Base-by-base conservation (phyloP, 768 basidiomycete genomes). In the Kwoniella sp. region DNA sequence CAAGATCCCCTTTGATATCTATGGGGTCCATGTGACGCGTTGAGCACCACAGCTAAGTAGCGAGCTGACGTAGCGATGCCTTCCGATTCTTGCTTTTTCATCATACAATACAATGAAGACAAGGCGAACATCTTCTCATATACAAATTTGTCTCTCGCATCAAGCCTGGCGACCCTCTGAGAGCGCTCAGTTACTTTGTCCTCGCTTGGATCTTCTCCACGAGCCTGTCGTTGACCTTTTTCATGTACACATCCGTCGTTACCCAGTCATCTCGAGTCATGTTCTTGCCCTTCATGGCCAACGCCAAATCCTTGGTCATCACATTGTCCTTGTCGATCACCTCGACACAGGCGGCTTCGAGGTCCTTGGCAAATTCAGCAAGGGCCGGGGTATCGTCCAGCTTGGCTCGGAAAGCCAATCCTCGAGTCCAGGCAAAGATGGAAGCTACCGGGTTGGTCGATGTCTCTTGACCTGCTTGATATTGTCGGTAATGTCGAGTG, bases 361-460 rank as follows among this genome's bases (percentile, higher is more conserved):
- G 85, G 66, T 87, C 86, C 52, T 84, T 72, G 71, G 89, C 91
- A 81, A 95, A 99, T 50, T 81, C 80, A 56, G 81, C 83, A 27
- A 99, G 85, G 33, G 83, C 83, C 22, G 85, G 86, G 78, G 95
- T 98, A 44, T 82, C 83, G 77, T 99, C 95, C 30, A 97, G 84
- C 83, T 91, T 92, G 68, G 93, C 94, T 69, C 93, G 88, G 82
- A 92, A 92, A 58, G 91, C 82, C 46, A 99, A 85, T 0, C 95
- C 95, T 50, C 96, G 88, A 17, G 95, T 98, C 95, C 95, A 99
- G 8, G 95, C 95, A 74, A 94, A 98, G 83, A 99, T 97, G 60
- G 90, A 92, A 49, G 95, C 95, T 70, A 98, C 93, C 44, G 95
- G 94, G 85, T 99, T 99, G 51, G 95, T 99, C 61, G 91, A 93